These are phyloP conservation scores for Pythium aphanidermatum DNA, from an alignment of 352 stramenopile genomes.

Conservation along the genomic window DNA sequence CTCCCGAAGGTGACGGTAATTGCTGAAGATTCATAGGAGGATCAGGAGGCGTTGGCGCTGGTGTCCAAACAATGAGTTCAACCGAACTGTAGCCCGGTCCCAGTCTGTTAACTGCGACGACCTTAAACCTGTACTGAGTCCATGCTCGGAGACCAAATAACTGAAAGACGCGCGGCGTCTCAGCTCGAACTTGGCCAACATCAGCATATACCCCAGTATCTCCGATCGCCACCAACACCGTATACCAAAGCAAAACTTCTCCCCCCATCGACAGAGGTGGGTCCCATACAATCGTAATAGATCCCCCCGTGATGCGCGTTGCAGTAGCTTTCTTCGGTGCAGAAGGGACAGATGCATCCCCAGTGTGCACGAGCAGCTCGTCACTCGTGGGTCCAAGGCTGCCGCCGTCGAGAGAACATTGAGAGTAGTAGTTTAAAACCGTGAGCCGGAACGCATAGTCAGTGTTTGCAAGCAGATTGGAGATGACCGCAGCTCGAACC, in stretches of 20 bases:
- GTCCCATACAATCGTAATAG: slow-evolving; percentile 40
- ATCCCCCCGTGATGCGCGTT: slow-evolving; percentile 28
- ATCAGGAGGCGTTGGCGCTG: slow-evolving; percentile 20
- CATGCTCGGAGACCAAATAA: slow-evolving; percentile 24
- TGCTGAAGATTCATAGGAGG: slow-evolving; percentile 28
- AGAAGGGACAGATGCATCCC: slow-evolving; percentile 29
- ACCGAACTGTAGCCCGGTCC: slow-evolving; percentile 32
- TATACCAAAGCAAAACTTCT: slow-evolving; percentile 24
- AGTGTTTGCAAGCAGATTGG: slow-evolving; percentile 29
- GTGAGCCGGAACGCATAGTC: slow-evolving; percentile 40
- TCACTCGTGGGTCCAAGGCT: slow-evolving; percentile 17
- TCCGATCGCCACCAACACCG: slow-evolving; percentile 17
- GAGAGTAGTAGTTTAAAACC: slow-evolving; percentile 38
- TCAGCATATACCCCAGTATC: slow-evolving; percentile 4
- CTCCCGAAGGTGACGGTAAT: slow-evolving; percentile 27
- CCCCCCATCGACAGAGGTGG: slow-evolving; percentile 33
- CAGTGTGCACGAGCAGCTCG: slow-evolving; percentile 31
- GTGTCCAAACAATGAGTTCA: slow-evolving; percentile 24
- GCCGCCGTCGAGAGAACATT: slow-evolving; percentile 28
- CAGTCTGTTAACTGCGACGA: slow-evolving; percentile 32
- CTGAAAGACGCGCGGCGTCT: slow-evolving; percentile 5
- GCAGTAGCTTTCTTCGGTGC: slow-evolving; percentile 31
- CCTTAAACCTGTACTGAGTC: slow-evolving; percentile 27
- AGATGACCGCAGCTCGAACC: slow-evolving; percentile 17
- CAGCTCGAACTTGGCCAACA: slow-evolving; percentile 10